These are phyloP conservation scores for apple (Malus domestica) DNA, from an alignment of 306 rosid species.

Conservation along the genomic window DNA sequence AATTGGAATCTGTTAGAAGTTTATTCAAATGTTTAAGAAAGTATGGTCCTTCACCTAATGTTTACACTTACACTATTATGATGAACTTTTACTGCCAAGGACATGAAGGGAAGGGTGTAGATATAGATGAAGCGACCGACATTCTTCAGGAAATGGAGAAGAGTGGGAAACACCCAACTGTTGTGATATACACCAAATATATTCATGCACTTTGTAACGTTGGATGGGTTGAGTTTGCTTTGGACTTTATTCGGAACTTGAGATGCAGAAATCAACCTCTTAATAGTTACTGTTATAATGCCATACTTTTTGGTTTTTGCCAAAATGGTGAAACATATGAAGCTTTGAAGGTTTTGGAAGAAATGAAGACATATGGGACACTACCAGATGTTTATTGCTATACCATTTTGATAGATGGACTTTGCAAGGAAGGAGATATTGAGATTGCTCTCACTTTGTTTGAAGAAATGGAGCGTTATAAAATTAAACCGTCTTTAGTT, in stretches of 20 bases:
- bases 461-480: too few relatives aligned
- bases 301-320: background rate
- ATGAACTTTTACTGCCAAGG: conserved; percentile 47
- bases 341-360: too few relatives aligned
- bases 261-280: background rate
- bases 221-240: too few relatives aligned
- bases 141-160: conserved; percentile 40
- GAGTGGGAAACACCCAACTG: conserved; percentile 22
- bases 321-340: background rate
- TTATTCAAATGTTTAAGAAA: conserved; percentile 39
- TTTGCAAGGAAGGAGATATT: too few relatives aligned
- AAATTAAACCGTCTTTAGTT: too few relatives aligned
- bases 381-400: background rate
- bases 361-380: background rate
- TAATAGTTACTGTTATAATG: too few relatives aligned
- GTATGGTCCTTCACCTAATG: conserved; percentile 48
- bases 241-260: background rate
- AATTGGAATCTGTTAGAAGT: conserved; percentile 31
- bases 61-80: conserved; percentile 55
- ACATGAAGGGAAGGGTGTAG: conserved; percentile 25
- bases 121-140: conserved; percentile 35
- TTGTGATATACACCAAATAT: too few relatives aligned
- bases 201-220: too few relatives aligned
- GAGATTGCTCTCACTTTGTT: too few relatives aligned
- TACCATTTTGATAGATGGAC: background rate